phyloP scores from a whole-genome alignment of 345 rosid species.

The Eutrema japonicum region DNA sequence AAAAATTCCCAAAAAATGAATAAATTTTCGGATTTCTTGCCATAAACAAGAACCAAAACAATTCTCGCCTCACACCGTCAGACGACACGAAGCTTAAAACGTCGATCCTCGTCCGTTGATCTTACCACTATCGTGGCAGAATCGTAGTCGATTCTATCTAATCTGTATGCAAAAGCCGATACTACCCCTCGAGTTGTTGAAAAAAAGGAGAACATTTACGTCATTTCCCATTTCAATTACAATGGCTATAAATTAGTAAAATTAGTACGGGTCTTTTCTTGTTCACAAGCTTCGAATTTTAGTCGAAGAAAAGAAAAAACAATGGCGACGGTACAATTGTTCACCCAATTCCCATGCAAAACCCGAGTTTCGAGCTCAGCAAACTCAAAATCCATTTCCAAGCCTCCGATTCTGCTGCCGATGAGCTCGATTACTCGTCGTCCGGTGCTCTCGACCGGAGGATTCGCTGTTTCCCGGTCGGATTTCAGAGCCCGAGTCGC shows the following conservation, averaged over 20 bases:
- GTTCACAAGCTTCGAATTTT: slow-evolving; percentile 22
- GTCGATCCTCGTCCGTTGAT: slow-evolving; percentile 2
- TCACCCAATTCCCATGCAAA: slow-evolving; percentile 53
- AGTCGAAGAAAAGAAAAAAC: neutral
- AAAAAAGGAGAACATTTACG: neutral
- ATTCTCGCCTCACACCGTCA: slow-evolving; percentile 23
- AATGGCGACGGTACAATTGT: slow-evolving; percentile 60
- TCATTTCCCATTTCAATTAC: neutral
- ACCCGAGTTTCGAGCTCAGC: slow-evolving; percentile 25
- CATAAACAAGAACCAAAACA: slow-evolving; percentile 11
- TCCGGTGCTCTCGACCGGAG: slow-evolving; percentile 3
- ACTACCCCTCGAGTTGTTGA: neutral
- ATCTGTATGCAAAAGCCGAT: neutral
- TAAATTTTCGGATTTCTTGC: slow-evolving; percentile 9
- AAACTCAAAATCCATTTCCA: slow-evolving; percentile 15
- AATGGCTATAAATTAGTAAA: slow-evolving; percentile 22
- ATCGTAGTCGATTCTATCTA: neutral
- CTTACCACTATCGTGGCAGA: slow-evolving; percentile 23
- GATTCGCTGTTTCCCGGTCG: slow-evolving; percentile 37
- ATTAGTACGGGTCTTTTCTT: neutral
- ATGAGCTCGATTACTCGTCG: slow-evolving; percentile 24
- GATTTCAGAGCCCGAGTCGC: slow-evolving; percentile 43
- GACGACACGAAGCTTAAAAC: neutral
- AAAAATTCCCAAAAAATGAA: neutral
- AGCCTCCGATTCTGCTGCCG: slow-evolving; percentile 29